These are phyloP conservation scores for Pterocarpus macrocarpus DNA, from an alignment of 306 rosid species.

Conservation along the genomic window DNA sequence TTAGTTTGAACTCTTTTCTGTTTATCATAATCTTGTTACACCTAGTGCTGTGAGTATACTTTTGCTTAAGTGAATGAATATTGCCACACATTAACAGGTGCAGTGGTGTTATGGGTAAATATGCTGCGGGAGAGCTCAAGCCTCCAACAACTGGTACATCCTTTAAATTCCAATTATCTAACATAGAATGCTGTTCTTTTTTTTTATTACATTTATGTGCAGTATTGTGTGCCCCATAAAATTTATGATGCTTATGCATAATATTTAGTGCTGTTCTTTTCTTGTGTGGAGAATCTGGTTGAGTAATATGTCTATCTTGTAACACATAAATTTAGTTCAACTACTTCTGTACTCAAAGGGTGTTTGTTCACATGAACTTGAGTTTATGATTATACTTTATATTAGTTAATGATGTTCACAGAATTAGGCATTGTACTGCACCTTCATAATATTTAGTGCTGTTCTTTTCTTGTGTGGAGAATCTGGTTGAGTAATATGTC, in stretches of 20 bases:
- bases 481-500: not conserved
- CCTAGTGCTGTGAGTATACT: not conserved
- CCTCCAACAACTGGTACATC: constrained; percentile 78
- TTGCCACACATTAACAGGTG: constrained; percentile 72
- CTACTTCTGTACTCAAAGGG: not conserved
- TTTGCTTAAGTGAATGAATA: constrained; percentile 10
- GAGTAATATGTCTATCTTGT: not conserved
- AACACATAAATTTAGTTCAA: not conserved
- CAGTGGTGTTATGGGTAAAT: constrained; percentile 99
- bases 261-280: not conserved
- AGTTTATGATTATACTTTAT: not conserved
- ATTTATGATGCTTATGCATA: not conserved
- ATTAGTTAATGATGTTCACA: not conserved
- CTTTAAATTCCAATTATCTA: constrained; percentile 16
- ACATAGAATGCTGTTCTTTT: constrained; percentile 4
- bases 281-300: not conserved
- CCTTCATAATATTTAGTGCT: not conserved
- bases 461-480: not conserved
- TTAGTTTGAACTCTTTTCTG: constrained; percentile 3
- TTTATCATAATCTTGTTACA: constrained; percentile 10
- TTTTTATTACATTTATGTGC: not conserved
- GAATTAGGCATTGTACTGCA: too few species aligned
- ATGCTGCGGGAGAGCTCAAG: constrained; percentile 98
- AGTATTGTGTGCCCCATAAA: not conserved
- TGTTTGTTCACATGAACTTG: not conserved